Base-by-base conservation (phyloP, 2,329 filamentous ascomycete genomes). In the Pleurostoma richardsiae region DNA sequence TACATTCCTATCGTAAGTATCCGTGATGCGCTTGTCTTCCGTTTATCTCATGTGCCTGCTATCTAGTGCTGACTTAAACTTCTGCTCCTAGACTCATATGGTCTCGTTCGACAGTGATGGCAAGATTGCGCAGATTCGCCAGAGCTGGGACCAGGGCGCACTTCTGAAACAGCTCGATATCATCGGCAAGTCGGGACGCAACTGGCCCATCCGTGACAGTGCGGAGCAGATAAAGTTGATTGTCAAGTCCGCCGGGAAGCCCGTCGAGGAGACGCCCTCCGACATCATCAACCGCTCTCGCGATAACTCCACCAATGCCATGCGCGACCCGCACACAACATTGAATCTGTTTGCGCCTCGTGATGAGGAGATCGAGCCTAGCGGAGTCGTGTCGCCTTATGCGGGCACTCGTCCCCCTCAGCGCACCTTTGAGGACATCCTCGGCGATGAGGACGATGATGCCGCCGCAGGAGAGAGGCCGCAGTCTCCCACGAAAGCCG, bases 91-190 rank as follows among this genome's bases (percentile, higher is more conserved):
- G 89, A 80, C 85, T 58, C 94, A 99, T 72, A 84, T 97, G 54
- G 91, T 99, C 55, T 80, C 82, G 48, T 96, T 96, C 68, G 80
- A 95, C 65, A 63, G 68, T 54, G 68, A 85, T 41, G 80, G 83
- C 64, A 90, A 89, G 71, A 96, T 99, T 62, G 67, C 79, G 49
- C 89, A 94, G 65, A 88, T 97, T 54, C 88, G 92, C 56, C 82
- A 92, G 56, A 89, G 86, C 65, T 99, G 94, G 94, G 94, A 99
- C 65, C 94, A 99, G 68, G 91, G 85, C 51, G 86, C 90, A 45
- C 80, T 99, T 39, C 80, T 99, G 55, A 97, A 94, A 72, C 86
- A 95, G 66, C 79, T 96, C 53, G 91, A 96, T 52, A 84, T 96
- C 47, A 97, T 99, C 66, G 92, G 94, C 59, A 86, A 85, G 62